Conservation (phyloP, 2,329 filamentous ascomycete species). For the Diaporthe sp. region DNA sequence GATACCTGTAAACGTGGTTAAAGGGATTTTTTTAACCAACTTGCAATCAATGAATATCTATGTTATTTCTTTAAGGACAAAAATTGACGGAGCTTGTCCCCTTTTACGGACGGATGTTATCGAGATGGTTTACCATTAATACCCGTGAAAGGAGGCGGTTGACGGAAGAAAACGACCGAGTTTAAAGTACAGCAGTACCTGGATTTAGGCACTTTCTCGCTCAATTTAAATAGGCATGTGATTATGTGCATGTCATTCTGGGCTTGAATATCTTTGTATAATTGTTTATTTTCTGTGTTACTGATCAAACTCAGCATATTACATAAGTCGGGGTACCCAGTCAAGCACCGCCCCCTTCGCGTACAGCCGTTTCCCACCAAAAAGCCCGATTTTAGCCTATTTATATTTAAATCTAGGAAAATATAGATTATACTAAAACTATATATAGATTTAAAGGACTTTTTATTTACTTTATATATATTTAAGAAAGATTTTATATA, state of each 20-base stretch:
- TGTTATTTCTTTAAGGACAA: neutral
- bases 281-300: neutral
- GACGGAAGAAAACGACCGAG: neutral
- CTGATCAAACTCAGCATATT: neutral
- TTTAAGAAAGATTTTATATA: no score
- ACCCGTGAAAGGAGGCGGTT: neutral
- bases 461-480: no score
- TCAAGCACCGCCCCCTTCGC: no score
- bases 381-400: no score
- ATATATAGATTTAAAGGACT: no score
- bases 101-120: neutral
- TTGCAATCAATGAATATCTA: neutral
- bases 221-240: neutral
- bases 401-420: no score
- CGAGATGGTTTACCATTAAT: neutral
- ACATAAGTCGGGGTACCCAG: no score
- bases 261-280: neutral
- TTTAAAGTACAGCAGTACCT: neutral
- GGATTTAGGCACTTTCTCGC: neutral
- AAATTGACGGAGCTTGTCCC: neutral
- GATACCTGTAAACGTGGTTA: neutral
- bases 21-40: neutral
- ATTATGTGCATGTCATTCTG: neutral
- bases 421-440: no score
- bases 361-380: no score